Percentiles rank a stretch among this genome's conserved stretches.
Evolutionary conservation across 2,329 filamentous ascomycete genomes (phyloP).

Genomic region (Diaporthe nobilis): DNA sequence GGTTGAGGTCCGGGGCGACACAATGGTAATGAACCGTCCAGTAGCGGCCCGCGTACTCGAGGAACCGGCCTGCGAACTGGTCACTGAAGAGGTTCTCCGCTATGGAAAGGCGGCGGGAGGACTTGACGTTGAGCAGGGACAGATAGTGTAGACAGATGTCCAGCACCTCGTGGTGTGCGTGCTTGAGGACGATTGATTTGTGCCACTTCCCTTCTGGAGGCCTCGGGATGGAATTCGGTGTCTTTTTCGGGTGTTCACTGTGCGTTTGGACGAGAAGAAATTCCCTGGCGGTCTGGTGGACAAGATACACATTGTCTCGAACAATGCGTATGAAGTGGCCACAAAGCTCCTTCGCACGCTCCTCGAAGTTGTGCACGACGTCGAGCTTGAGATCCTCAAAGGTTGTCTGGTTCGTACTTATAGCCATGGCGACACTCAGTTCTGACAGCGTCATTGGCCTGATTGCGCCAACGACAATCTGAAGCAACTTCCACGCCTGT

Average conservation of each 20-base stretch:
- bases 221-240: neutral
- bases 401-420: conserved; percentile 6
- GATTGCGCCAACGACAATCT: conserved; percentile 41
- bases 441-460: conserved; percentile 43
- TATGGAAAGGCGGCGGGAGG: conserved; percentile 1
- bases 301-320: conserved; percentile 44
- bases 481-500: conserved; percentile 42
- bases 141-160: conserved; percentile 26
- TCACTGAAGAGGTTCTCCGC: conserved; percentile 28
- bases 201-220: conserved; percentile 15
- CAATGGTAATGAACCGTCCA: conserved; percentile 24
- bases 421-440: conserved; percentile 43
- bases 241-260: neutral
- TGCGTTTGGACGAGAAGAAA: conserved; percentile 42
- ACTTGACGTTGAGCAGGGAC: conserved; percentile 25
- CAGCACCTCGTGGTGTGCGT: conserved; percentile 7
- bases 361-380: conserved; percentile 43
- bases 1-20: conserved; percentile 7
- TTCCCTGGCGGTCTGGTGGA: conserved; percentile 46
- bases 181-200: conserved; percentile 4
- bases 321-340: conserved; percentile 43
- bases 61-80: conserved; percentile 12
- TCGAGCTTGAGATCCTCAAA: conserved; percentile 42
- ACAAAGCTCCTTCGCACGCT: conserved; percentile 42
- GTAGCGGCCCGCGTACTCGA: conserved; percentile 25